Percentiles rank a stretch among this genome's conserved stretches.
Conservation (phyloP, 495 filamentous ascomycete genomes). For the Durotheca rogersii region DNA sequence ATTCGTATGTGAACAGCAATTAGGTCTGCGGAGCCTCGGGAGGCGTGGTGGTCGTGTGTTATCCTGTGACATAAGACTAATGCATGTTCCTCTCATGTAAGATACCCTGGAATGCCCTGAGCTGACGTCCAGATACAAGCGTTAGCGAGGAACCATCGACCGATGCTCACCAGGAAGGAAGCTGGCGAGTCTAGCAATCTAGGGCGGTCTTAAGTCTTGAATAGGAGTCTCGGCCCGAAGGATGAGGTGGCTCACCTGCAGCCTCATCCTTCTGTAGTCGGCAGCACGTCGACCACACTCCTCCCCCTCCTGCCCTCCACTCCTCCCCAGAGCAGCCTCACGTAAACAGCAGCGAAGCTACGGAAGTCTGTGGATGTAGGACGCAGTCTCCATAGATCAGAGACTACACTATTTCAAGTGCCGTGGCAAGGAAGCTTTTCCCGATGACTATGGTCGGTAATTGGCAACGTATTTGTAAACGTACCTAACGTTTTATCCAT, state of each 20-base stretch:
- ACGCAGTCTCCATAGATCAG: not conserved
- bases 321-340: not conserved
- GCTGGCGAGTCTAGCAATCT: not conserved
- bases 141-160: not conserved
- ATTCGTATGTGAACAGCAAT: not conserved
- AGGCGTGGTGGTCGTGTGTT: not conserved
- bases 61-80: conserved; percentile 2
- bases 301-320: not conserved
- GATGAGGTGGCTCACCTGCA: conserved; percentile 1
- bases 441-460: not conserved
- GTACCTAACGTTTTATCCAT: not conserved
- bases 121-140: not conserved
- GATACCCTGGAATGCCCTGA: not conserved
- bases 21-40: not conserved
- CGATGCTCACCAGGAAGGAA: not conserved
- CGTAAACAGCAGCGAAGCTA: not conserved
- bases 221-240: conserved; percentile 16
- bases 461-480: not conserved
- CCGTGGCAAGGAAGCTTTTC: not conserved
- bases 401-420: not conserved
- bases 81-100: not conserved
- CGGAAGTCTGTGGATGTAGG: not conserved
- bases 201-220: conserved; percentile 2
- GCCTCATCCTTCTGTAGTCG: too few species aligned
- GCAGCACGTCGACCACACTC: too few species aligned